Base-by-base conservation (phyloP, 768 basidiomycete species). In the Chalciporus sphaerocephalus region DNA sequence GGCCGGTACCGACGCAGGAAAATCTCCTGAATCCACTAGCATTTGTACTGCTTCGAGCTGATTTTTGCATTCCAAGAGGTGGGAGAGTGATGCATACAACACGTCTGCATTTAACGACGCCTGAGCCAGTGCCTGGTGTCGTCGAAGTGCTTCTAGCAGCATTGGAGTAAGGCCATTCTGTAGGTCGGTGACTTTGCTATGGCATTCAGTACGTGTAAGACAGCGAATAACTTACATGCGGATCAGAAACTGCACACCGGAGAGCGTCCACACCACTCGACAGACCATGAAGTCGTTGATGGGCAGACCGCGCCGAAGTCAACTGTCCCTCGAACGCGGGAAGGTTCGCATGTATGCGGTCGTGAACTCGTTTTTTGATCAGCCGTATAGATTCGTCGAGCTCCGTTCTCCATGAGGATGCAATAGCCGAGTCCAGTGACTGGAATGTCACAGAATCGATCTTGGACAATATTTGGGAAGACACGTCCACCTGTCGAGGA, bases 281-380 rank as follows among this genome's bases (percentile, higher is more conserved):
- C 36, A 92, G 68, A 6, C 73, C 60, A 22, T 67, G 66, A 36
- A 82, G 62, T 21, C 83, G 78, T 46, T 74, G 69, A 60, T 86
- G 85, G 17, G 89, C 75, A 22, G 80, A 79, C 64, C 71, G 74
- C 15, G 89, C 77, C 12, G 80, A 75, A 36, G 74, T 64, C 23
- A 84, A 55, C 54, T 92, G 87, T 28, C 69, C 66, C 40, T 85
- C 76, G 47, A 92, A 89, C 18, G 71, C 63, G 11, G 80, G 76
- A 13, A 80, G 66, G 62, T 90, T 76, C 13, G 69, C 65, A 47
- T 83, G 75, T 52, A 92, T 83, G 38, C 86, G 79, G 53, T 85
- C 81, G 54, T 85, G 81, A 53, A 95, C 81, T 56, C 72, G 76
- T 56, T 73, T 69, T 81, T 89, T 87, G 10, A 86, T 89, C 27